These are phyloP conservation scores for Leptoxyphium fumago DNA, from an alignment of 2,329 filamentous ascomycete genomes.

Conservation along the genomic window DNA sequence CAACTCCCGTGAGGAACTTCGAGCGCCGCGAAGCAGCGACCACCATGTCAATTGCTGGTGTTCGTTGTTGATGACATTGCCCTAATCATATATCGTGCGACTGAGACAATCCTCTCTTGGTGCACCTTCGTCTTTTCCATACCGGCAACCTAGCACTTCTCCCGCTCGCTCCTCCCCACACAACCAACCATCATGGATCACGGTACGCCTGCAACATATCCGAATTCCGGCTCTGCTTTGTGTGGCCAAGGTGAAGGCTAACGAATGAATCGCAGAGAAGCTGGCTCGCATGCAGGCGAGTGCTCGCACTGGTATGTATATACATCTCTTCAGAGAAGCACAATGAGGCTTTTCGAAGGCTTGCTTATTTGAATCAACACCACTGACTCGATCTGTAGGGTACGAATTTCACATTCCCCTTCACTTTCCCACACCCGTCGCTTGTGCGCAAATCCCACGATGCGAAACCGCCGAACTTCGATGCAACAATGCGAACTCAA, in stretches of 20 bases:
- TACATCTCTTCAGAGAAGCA: slow-evolving; percentile 10
- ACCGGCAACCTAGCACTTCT: no score
- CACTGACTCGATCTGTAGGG: slow-evolving; percentile 10
- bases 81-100: not conserved
- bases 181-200: not conserved
- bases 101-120: not conserved
- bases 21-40: not conserved
- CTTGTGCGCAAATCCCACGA: not conserved
- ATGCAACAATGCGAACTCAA: not conserved
- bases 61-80: not conserved
- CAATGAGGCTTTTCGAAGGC: no score
- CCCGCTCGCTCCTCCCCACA: no score
- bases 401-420: slow-evolving; percentile 12
- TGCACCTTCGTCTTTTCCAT: no score
- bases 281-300: slow-evolving; percentile 51
- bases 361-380: no score
- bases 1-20: not conserved
- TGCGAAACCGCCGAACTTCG: slow-evolving; percentile 7
- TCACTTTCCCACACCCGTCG: not conserved
- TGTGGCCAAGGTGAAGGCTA: not conserved
- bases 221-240: not conserved
- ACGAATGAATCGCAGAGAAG: slow-evolving; percentile 31
- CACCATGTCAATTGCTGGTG: not conserved
- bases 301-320: slow-evolving; percentile 54
- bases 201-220: not conserved